Evolutionary conservation across 495 filamentous ascomycete genomes (phyloP).

Genomic region (Annulohypoxylon moriforme): DNA sequence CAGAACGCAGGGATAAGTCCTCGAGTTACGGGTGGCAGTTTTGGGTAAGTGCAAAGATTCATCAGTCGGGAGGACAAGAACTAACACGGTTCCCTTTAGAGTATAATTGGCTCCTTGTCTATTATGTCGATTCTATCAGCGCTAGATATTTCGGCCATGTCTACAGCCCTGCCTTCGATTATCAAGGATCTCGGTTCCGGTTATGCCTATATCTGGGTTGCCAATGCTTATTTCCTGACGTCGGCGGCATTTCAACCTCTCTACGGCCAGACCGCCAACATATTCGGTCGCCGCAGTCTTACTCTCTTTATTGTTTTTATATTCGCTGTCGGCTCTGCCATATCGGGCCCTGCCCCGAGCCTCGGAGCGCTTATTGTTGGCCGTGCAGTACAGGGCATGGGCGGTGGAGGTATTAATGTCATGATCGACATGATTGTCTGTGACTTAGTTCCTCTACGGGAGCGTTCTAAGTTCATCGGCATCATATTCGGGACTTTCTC

Average conservation of each 20-base stretch:
- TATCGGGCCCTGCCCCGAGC: constrained; percentile 49
- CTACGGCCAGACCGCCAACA: constrained; percentile 51
- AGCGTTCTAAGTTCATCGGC: constrained; percentile 53
- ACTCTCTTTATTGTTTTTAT: constrained; percentile 50
- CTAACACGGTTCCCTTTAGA: background rate
- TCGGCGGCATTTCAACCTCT: constrained; percentile 27
- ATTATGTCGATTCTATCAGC: background rate
- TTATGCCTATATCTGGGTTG: background rate
- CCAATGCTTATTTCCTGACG: background rate
- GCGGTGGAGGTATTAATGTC: constrained; percentile 78
- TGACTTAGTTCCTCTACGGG: constrained; percentile 76
- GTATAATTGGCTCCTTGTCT: background rate
- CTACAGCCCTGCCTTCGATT: background rate
- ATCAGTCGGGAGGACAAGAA: background rate
- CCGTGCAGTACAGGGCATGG: constrained; percentile 81
- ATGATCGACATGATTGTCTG: constrained; percentile 76
- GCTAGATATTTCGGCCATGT: background rate
- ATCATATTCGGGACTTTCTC: background rate
- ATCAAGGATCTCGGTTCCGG: background rate
- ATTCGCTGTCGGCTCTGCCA: constrained; percentile 54
- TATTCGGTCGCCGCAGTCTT: constrained; percentile 55
- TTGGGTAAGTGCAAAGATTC: background rate
- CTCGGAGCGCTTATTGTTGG: constrained; percentile 74
- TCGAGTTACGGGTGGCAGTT: background rate
- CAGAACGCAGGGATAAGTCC: too few species aligned